Evolutionary conservation across 257 asterid genomes (phyloP), one percentile per base, ranked within the genome.

Genomic region (Forsythia viridissima): DNA sequence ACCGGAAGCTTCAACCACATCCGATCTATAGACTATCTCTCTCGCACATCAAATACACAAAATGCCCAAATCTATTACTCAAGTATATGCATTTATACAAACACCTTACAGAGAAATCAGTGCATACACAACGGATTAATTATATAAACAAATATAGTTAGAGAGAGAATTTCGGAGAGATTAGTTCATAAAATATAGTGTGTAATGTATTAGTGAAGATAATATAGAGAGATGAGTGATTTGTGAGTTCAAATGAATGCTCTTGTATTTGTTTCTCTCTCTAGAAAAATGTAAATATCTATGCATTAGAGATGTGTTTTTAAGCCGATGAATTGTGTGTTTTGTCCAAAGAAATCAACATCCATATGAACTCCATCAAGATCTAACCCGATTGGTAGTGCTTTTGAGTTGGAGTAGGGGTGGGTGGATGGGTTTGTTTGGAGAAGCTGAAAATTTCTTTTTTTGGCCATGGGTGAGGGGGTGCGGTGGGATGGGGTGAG

Each of bases 1-100:
- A 83, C 94, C 97, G 84, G 94, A 80, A 83, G 86, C 78, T 89
- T 91, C 99, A 91, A 89, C 90, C 99, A 94, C 92, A 83, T 80
- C 96, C 83, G 95, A 91, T 94, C 96, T 84, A 85, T 30, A 68
- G 73, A 34, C 83, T 76, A 77, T 34, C 68, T 51, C n/a, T 74
- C 83, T 70, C 87, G 85, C 81, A 85, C 93, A 89, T 85, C 88
- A 85, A 87, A 79, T 73, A 59, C 78, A 75, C 72, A 59, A 79
- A 42, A 70, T 57, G 76, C 71, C 52, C 68, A 63, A 30, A 24
- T 63, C 37, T 63, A 30, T 30, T 63, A 12, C 70, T 63, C 39
- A 5, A 11, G 70, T 21, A 63, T 30, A 30, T 24, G 38, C 16
- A 63, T 21, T 21, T 63, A 63, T 63, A 21, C 70, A 63, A 63